Conservation (phyloP, 1,284 basidiomycete species). For the Inonotus obliquus region DNA sequence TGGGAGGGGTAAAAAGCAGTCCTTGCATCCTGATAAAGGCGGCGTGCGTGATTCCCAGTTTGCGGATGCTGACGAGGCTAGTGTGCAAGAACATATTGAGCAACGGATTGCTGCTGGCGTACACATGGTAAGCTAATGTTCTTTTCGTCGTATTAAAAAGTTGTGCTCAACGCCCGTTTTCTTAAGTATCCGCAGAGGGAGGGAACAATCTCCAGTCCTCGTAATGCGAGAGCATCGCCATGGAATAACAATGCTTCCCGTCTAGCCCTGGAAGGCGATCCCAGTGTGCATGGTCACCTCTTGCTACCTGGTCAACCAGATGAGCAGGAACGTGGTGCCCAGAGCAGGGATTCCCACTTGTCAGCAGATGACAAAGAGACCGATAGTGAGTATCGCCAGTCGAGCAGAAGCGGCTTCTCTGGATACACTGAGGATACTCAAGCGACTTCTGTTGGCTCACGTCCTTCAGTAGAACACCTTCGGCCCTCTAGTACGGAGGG, state of each 20-base stretch:
- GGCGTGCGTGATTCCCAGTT: conserved; percentile 71
- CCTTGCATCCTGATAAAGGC: conserved; percentile 9
- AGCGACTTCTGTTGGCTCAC: conserved; percentile 53
- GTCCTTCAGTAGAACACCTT: conserved; percentile 31
- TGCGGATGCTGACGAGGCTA: conserved; percentile 87
- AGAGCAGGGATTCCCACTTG: conserved; percentile 27
- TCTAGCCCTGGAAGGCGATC: conserved; percentile 28
- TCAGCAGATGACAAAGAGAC: conserved; percentile 43
- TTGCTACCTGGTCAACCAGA: conserved; percentile 42
- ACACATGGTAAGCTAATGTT: conserved; percentile 48
- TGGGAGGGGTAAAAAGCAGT: conserved; percentile 12
- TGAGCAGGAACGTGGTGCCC: conserved; percentile 28
- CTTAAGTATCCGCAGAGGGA: conserved; percentile 51
- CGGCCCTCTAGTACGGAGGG: conserved; percentile 20
- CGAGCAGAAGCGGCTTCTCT: conserved; percentile 45
- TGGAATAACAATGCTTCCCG: conserved; percentile 37
- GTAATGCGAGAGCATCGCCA: conserved; percentile 64
- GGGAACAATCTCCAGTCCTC: conserved; percentile 53
- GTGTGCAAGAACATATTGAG: conserved; percentile 80
- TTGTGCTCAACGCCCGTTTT: background rate
- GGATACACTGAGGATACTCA: conserved; percentile 45
- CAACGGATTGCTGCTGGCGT: conserved; percentile 74
- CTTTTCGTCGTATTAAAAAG: conserved; percentile 8
- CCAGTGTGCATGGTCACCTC: conserved; percentile 31
- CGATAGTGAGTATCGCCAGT: conserved; percentile 52